Percentiles rank a stretch among this genome's conserved stretches.
Evolutionary conservation across 2,329 filamentous ascomycete genomes (phyloP).

Genomic region (Penicillium sp.): DNA sequence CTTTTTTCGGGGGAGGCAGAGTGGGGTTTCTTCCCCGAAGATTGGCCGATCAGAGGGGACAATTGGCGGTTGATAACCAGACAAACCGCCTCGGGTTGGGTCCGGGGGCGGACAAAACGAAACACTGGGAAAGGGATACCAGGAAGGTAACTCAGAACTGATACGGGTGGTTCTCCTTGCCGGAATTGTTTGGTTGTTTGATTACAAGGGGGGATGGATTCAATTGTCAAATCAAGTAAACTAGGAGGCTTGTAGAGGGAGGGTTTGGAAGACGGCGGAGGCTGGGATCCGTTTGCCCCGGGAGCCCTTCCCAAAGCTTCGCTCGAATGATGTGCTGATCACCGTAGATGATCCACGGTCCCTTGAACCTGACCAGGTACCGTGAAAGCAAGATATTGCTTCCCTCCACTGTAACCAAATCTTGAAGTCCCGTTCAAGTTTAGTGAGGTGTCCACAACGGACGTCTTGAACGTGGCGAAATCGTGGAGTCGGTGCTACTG

Average conservation of each 20-base stretch:
- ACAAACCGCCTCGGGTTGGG: conserved; percentile 12
- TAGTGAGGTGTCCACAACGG: conserved; percentile 12
- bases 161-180: conserved; percentile 16
- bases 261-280: conserved; percentile 2
- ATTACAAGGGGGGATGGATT: neutral
- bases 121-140: conserved; percentile 1
- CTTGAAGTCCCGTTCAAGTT: conserved; percentile 2
- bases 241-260: neutral
- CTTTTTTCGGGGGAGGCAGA: conserved; percentile 1
- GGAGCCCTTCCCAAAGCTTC: conserved; percentile 22
- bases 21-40: conserved; percentile 11
- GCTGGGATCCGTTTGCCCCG: neutral
- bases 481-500: conserved; percentile 15
- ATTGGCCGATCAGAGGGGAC: conserved; percentile 20
- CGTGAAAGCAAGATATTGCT: neutral
- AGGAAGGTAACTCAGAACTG: neutral
- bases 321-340: conserved; percentile 20
- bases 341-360: conserved; percentile 20
- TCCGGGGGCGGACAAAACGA: neutral
- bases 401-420: conserved; percentile 1
- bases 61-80: conserved; percentile 6
- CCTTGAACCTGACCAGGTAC: conserved; percentile 10
- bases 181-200: conserved; percentile 2
- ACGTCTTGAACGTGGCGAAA: conserved; percentile 25
- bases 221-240: neutral